Conservation (phyloP, 192 early-diverging fungal species). For the Backusella circina region DNA sequence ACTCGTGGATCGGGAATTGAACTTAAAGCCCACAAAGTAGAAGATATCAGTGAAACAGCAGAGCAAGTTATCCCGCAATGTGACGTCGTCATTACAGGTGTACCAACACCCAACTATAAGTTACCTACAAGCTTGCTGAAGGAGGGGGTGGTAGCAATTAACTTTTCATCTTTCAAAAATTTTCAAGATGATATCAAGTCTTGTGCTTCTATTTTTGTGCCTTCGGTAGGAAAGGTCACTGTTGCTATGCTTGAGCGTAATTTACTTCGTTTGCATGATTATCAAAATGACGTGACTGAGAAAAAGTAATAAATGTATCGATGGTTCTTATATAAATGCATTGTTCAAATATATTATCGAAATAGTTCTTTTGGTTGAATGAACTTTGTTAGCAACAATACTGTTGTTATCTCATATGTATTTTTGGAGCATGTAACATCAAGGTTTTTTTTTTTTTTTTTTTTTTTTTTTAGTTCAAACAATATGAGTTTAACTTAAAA, state of each 20-base stretch:
- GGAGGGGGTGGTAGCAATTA: conserved; percentile 95
- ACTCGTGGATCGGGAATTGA: conserved; percentile 59
- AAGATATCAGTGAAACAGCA: conserved; percentile 65
- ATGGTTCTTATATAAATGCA: neutral
- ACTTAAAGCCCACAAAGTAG: conserved; percentile 65
- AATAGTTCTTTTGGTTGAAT: too few species aligned
- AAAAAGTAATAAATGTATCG: neutral
- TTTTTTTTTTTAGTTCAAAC: too few species aligned
- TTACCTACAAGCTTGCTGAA: conserved; percentile 79
- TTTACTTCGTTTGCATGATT: conserved; percentile 83
- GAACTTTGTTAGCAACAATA: too few species aligned
- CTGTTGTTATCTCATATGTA: too few species aligned
- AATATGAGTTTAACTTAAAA: too few species aligned
- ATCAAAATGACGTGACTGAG: conserved; percentile 40
- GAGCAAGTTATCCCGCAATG: conserved; percentile 82
- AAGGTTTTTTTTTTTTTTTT: too few species aligned
- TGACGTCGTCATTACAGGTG: conserved; percentile 98
- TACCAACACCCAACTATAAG: conserved; percentile 86
- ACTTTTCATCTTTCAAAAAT: conserved; percentile 94
- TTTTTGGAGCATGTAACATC: too few species aligned
- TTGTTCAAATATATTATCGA: neutral
- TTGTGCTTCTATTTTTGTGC: conserved; percentile 93
- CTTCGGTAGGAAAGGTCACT: conserved; percentile 96
- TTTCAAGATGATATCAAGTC: conserved; percentile 92
- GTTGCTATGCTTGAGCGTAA: conserved; percentile 98